Conservation (phyloP, 345 rosid genomes). For the Syzygium aqueum region DNA sequence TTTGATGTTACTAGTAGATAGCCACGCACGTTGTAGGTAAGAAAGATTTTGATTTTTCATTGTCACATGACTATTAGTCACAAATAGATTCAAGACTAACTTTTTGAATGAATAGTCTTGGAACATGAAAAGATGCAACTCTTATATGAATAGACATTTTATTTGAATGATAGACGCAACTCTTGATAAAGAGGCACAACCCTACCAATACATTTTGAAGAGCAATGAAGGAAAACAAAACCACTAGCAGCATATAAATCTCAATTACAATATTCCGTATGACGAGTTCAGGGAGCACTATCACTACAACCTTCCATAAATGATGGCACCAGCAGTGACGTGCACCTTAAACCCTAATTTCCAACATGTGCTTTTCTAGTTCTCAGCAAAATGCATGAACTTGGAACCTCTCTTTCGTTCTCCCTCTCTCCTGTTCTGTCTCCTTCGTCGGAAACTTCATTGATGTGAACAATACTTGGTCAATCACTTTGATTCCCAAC, state of each 20-base stretch:
- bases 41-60: neutral
- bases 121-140: neutral
- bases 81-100: neutral
- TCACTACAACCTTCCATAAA: neutral
- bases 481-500: neutral
- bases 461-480: neutral
- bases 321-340: neutral
- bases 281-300: neutral
- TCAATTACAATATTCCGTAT: neutral
- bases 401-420: neutral
- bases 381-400: neutral
- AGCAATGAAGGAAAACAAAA: neutral
- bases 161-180: neutral
- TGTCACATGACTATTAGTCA: neutral
- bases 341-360: neutral
- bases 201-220: neutral
- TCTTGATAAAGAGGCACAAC: neutral
- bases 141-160: neutral
- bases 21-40: neutral
- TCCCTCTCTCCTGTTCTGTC: neutral
- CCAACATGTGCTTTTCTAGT: neutral
- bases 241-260: neutral
- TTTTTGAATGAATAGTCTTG: neutral
- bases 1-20: neutral
- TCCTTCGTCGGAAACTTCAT: neutral